Conservation (phyloP, 2,329 filamentous ascomycete species). For the Nothopassalora personata region DNA sequence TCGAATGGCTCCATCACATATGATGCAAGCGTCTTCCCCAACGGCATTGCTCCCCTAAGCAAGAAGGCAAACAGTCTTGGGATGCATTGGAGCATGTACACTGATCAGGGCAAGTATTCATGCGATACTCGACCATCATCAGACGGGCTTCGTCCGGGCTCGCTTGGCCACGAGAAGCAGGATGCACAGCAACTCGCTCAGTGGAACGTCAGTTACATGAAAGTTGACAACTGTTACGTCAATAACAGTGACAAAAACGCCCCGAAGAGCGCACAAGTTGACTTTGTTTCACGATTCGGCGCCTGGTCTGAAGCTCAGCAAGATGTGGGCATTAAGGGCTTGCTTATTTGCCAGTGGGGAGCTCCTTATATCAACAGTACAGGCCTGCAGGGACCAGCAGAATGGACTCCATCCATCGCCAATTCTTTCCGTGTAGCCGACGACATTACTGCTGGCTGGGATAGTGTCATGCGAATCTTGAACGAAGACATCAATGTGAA, state of each 20-base stretch:
- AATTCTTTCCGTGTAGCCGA: conserved; percentile 30
- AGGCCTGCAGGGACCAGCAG: conserved; percentile 27
- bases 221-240: conserved; percentile 33
- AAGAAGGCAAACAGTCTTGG: conserved; percentile 48
- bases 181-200: conserved; percentile 26
- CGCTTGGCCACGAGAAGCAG: conserved; percentile 22
- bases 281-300: conserved; percentile 26
- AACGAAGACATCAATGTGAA: conserved; percentile 30
- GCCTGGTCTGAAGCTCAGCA: conserved; percentile 25
- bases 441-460: conserved; percentile 29
- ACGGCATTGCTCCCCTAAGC: conserved; percentile 46
- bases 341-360: conserved; percentile 21
- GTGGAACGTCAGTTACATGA: conserved; percentile 28
- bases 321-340: conserved; percentile 28
- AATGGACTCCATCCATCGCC: conserved; percentile 28
- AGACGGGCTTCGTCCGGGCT: conserved; percentile 12
- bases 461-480: conserved; percentile 27
- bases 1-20: conserved; percentile 46
- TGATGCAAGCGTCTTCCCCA: conserved; percentile 48
- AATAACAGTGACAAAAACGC: conserved; percentile 20
- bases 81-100: conserved; percentile 53
- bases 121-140: conserved; percentile 23
- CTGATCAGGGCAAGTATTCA: conserved; percentile 29
- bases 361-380: conserved; percentile 22
- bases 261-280: conserved; percentile 27